Evolutionary conservation across 2,329 filamentous ascomycete genomes (phyloP), one percentile per base, ranked within the genome.

Genomic region (Allantophomopsis lycopodina): DNA sequence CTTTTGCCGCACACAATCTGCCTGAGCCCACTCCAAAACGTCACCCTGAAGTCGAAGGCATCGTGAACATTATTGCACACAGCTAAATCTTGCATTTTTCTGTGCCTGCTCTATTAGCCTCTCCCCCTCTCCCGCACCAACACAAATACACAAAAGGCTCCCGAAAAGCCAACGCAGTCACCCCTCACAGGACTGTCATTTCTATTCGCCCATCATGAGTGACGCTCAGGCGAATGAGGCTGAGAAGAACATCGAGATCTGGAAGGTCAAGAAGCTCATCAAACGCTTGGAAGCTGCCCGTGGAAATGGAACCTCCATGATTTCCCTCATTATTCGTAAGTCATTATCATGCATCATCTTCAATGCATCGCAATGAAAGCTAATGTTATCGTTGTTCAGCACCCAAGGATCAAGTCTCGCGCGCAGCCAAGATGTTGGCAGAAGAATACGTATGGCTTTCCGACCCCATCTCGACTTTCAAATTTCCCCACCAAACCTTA

Each of bases 231-330:
- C 77, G 61, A 88, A 81, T 68, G 91, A 96, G 66, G 89, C 89
- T 54, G 91, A 98, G 76, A 96, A 96, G 77, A 98, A 96, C 65
- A 81, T 81, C 56, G 76, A 81, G 65, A 81, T 80, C 69, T 88
- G 83, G 84, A 95, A 98, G 81, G 88, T 98, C 60, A 98, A 98
- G 76, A 98, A 98, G 73, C 72, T 98, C 59, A 94, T 98, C 69
- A 98, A 96, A 69, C 84, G 91, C 56, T 85, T 98, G 55, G 91
- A 96, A 66, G 83, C 86, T 47, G 93, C 93, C 53, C 77, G 93
- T 61, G 91, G 91, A 61, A 98, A 98, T 76, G 91, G 91, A 68
- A 98, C 91, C 48, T 89, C 82, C 69, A 98, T 98, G 91, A 98
- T 98, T 65, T 96, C 89, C 48, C 76, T 98, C 64, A 95, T 98